Conservation (phyloP, 176 grass and related monocot genomes). For the Typha latifolia region DNA sequence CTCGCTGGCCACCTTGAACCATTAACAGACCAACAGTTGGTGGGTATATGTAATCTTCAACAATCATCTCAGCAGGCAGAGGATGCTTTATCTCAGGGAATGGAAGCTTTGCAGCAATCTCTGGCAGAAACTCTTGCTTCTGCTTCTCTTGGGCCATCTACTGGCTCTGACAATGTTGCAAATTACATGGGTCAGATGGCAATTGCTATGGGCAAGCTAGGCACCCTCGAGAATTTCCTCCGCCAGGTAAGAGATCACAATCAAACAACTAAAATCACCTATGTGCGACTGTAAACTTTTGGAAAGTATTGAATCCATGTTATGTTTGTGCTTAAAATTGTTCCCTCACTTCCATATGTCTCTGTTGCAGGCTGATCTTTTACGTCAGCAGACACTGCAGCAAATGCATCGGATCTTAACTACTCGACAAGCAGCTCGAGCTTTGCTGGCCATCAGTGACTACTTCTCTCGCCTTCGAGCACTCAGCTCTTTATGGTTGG, state of each 20-base stretch:
- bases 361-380: conserved; percentile 53
- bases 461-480: conserved; percentile 84
- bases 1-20: conserved; percentile 51
- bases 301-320: no score
- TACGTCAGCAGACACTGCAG: conserved; percentile 79
- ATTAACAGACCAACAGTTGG: conserved; percentile 72
- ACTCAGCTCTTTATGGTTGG: conserved; percentile 76
- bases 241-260: conserved; percentile 37
- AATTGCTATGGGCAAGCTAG: conserved; percentile 74
- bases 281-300: not conserved
- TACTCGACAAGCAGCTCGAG: conserved; percentile 64
- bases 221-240: conserved; percentile 80
- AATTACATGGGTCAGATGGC: conserved; percentile 98
- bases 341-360: not conserved
- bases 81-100: conserved; percentile 89
- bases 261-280: not conserved
- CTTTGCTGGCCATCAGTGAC: conserved; percentile 73
- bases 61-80: conserved; percentile 85
- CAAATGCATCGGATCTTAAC: conserved; percentile 90
- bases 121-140: conserved; percentile 51
- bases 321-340: no score
- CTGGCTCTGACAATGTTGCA: conserved; percentile 33
- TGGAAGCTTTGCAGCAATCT: conserved; percentile 82
- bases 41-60: conserved; percentile 79
- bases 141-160: conserved; percentile 7